phyloP scores from a whole-genome alignment of 2,329 filamentous ascomycete genomes.

The Xylaria hypoxylon region DNA sequence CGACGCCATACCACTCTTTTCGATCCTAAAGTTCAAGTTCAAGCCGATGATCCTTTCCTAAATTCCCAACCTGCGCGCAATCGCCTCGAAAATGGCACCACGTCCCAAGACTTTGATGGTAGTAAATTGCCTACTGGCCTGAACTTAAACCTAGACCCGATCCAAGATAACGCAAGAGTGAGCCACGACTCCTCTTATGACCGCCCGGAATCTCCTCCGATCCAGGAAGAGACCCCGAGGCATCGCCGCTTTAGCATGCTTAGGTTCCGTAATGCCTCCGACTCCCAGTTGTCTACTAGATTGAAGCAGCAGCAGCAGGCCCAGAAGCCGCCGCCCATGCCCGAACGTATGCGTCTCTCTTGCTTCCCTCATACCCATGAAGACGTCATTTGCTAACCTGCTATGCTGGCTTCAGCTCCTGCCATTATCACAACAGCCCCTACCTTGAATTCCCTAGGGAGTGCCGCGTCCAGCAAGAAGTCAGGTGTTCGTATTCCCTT shows the following conservation, averaged over 20 bases:
- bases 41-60: conserved; percentile 42
- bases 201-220: conserved; percentile 61
- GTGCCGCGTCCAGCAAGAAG: conserved; percentile 63
- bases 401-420: conserved; percentile 60
- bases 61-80: conserved; percentile 36
- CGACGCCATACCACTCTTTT: conserved; percentile 62
- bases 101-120: conserved; percentile 35
- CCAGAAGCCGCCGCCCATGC: conserved; percentile 67
- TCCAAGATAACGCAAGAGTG: conserved; percentile 35
- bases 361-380: conserved; percentile 5
- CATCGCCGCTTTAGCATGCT: conserved; percentile 76
- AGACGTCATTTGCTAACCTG: conserved; percentile 40
- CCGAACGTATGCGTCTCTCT: conserved; percentile 60
- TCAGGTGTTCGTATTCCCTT: conserved; percentile 66
- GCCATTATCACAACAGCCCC: conserved; percentile 93
- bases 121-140: conserved; percentile 43
- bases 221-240: conserved; percentile 67
- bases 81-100: conserved; percentile 33
- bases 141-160: conserved; percentile 12
- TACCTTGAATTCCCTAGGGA: conserved; percentile 68
- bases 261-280: conserved; percentile 91
- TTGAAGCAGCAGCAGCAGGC: conserved; percentile 74
- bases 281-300: conserved; percentile 84
- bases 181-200: conserved; percentile 49
- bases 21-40: conserved; percentile 42